Evolutionary conservation across 176 grass and related monocot species (phyloP).

Genomic region (Tillandsia fasciculata): DNA sequence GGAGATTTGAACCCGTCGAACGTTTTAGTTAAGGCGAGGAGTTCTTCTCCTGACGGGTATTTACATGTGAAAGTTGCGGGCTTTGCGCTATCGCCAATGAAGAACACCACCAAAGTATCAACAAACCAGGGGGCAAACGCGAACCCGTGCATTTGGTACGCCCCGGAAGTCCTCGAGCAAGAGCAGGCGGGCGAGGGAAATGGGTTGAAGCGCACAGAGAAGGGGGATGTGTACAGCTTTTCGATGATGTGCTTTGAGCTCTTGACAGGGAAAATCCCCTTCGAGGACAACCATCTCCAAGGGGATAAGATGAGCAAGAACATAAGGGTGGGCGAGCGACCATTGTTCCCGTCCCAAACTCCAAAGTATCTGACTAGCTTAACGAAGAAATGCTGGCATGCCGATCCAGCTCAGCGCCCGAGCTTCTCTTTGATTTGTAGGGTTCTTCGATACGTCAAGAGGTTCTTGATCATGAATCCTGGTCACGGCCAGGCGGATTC

Average conservation of each 20-base stretch:
- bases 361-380: constrained; percentile 71
- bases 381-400: constrained; percentile 78
- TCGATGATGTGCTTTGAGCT: constrained; percentile 93
- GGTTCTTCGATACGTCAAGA: constrained; percentile 71
- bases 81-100: constrained; percentile 30
- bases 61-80: constrained; percentile 67
- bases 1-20: constrained; percentile 69
- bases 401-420: constrained; percentile 66
- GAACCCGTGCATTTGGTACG: constrained; percentile 70
- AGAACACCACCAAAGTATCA: constrained; percentile 18
- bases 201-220: constrained; percentile 40
- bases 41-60: constrained; percentile 40
- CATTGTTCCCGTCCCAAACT: constrained; percentile 75
- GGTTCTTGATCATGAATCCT: constrained; percentile 74
- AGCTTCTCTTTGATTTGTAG: constrained; percentile 67
- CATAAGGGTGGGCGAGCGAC: constrained; percentile 70
- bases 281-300: constrained; percentile 90
- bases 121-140: background rate
- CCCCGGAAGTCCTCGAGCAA: constrained; percentile 60
- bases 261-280: constrained; percentile 82
- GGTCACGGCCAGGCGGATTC: constrained; percentile 51
- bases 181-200: constrained; percentile 6
- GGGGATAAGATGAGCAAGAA: constrained; percentile 95
- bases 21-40: constrained; percentile 52
- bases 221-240: constrained; percentile 92